Conservation (phyloP, 1,284 basidiomycete species). For the Sporisorium sorghi region DNA sequence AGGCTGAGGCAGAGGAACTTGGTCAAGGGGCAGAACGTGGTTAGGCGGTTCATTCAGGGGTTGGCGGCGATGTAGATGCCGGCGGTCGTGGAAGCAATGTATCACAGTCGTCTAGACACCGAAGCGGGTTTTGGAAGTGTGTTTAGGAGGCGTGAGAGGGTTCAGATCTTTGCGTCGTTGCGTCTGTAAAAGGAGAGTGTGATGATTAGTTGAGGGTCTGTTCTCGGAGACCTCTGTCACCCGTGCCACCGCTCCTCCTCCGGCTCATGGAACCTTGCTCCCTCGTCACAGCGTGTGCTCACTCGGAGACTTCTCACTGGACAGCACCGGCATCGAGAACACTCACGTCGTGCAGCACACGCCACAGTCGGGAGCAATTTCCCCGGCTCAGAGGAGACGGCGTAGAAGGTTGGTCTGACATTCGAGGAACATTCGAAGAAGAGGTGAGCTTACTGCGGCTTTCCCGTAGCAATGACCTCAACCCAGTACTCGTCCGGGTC, state of each 20-base stretch:
- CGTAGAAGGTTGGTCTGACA: too few relatives aligned
- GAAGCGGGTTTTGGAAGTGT: too few relatives aligned
- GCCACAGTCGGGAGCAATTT: background rate
- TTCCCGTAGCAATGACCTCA: slow-evolving; percentile 70
- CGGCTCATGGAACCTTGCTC: background rate
- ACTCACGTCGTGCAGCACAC: background rate
- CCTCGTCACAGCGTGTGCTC: background rate
- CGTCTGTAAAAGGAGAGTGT: background rate
- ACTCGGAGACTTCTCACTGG: background rate
- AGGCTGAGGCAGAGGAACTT: slow-evolving; percentile 82
- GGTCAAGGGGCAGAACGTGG: slow-evolving; percentile 65
- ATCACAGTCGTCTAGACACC: too few relatives aligned
- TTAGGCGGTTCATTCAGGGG: slow-evolving; percentile 35
- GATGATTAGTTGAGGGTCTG: slow-evolving; percentile 2
- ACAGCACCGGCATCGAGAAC: background rate
- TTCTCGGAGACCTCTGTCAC: too few relatives aligned
- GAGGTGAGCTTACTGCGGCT: slow-evolving; percentile 55
- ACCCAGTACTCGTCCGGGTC: slow-evolving; percentile 77
- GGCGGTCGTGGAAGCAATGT: background rate
- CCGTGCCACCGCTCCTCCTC: too few relatives aligned
- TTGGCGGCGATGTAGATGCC: slow-evolving; percentile 16
- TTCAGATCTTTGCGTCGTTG: slow-evolving; percentile 8
- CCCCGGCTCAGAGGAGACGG: too few relatives aligned
- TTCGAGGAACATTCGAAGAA: too few relatives aligned
- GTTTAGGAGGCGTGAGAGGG: background rate